Evolutionary conservation across 139 green algal genomes (phyloP).

Genomic region (Deuterostichococcus epilithicus): DNA sequence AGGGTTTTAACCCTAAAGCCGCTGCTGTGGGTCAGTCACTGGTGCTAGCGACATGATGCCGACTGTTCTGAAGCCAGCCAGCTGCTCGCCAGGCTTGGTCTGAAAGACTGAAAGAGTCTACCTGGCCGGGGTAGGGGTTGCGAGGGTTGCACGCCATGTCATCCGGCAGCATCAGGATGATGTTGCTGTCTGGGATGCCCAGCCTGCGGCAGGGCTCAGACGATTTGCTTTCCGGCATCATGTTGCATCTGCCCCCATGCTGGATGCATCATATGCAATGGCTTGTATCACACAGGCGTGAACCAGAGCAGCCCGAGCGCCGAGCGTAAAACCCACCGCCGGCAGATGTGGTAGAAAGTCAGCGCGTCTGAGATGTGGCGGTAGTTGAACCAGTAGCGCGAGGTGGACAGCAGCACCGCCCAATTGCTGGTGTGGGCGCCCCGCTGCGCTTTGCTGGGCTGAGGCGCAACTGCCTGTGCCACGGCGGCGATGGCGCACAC

Average conservation of each 20-base stretch:
- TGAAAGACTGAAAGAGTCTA: constrained; percentile 10
- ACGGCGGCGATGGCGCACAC: neutral
- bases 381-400: constrained; percentile 85
- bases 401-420: constrained; percentile 76
- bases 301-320: no score
- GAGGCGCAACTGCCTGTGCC: neutral
- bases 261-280: neutral
- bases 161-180: constrained; percentile 93
- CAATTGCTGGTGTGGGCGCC: constrained; percentile 65
- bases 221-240: neutral
- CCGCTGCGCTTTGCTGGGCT: no score
- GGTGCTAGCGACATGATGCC: no score
- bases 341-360: constrained; percentile 72
- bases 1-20: neutral
- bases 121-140: constrained; percentile 61
- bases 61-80: no score
- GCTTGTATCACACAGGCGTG: no score
- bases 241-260: neutral
- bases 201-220: constrained; percentile 33
- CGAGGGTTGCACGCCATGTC: constrained; percentile 84
- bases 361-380: constrained; percentile 77
- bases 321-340: no score
- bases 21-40: no score
- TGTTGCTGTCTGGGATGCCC: constrained; percentile 89
- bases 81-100: no score